These are phyloP conservation scores for Dillenia turbinata DNA, from an alignment of 164 flowering plant genomes.

Conservation along the genomic window DNA sequence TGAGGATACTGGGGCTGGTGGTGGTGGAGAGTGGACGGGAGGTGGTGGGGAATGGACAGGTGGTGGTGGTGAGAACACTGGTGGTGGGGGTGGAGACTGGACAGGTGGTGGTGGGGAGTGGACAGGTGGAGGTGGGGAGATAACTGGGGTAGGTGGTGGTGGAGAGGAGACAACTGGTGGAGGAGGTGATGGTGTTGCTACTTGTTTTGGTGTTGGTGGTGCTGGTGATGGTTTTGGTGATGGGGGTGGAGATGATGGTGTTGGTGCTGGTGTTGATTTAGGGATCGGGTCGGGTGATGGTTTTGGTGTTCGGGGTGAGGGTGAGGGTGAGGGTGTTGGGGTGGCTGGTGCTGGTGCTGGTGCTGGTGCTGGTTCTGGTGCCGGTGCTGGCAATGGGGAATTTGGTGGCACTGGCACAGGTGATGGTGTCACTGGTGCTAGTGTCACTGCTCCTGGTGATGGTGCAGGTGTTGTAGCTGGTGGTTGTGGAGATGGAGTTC, in stretches of 20 bases:
- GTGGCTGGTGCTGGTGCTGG: background rate
- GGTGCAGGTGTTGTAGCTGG: conserved; percentile 4
- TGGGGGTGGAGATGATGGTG: conserved; percentile 8
- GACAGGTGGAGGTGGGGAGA: conserved; percentile 2
- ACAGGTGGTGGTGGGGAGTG: conserved; percentile 13
- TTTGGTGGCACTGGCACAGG: background rate
- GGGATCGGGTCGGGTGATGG: conserved; percentile 2
- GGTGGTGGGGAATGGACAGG: conserved; percentile 1
- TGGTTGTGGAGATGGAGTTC: conserved; percentile 2
- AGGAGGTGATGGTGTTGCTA: background rate
- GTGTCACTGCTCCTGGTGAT: conserved; percentile 1
- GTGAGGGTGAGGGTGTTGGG: background rate
- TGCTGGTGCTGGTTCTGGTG: background rate
- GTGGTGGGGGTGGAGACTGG: conserved; percentile 9
- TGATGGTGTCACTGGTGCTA: conserved; percentile 14
- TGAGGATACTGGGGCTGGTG: conserved; percentile 4
- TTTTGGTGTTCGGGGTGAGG: background rate
- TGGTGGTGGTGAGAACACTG: conserved; percentile 7
- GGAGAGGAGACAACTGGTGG: conserved; percentile 11
- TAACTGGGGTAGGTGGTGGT: conserved; percentile 6
- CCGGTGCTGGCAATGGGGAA: background rate
- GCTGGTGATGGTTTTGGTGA: conserved; percentile 1
- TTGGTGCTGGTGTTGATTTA: conserved; percentile 7
- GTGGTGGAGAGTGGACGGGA: conserved; percentile 13
- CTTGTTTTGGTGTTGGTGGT: conserved; percentile 9